Evolutionary conservation across 768 basidiomycete species (phyloP), one percentile per base, ranked within the genome.

Genomic region (Ramaria sp.): DNA sequence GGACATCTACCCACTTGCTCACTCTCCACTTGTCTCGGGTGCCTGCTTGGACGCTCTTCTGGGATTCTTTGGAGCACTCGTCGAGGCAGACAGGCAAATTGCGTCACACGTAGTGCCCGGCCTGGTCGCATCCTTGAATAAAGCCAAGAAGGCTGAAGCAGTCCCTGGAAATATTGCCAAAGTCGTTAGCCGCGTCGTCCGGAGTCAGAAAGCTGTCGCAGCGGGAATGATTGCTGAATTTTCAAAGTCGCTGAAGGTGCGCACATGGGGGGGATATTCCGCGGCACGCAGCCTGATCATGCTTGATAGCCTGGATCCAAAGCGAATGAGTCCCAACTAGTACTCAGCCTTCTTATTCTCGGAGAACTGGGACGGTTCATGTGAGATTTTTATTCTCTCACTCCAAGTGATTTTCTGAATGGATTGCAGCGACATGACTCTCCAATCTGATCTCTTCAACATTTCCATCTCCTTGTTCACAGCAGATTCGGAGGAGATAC

Each of bases 301-400:
- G 36, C 57, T 63, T 60, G 41, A 39, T 27, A 55, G 48, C 16
- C 55, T 7, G 65, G 70, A 0, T 78, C 82, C 8, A 85, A 84
- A 65, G 77, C 83, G 6, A 80, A 79, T 59, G 68, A 85, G 16
- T 73, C 79, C 1, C 73, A 83, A 38, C 75, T 90, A 6, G 83
- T 91, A 30, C 77, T 99, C 22, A 88, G 90, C 60, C 73, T 98
- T 52, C 73, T 96, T 13, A 85, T 91, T 38, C 74, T 98, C 48
- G 96, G 96, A 45, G 96, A 98, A 67, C 76, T 98, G 38, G 96
- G 95, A 30, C 83, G 94, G 32, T 84, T 83, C 62, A 83, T 89
- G 94, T 96, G 56, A 57, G 81, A 71, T 37, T 36, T 41, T n/a
- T n/a, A n/a, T n/a, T n/a, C n/a, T 10, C 51, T n/a, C 4, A 7